Conservation (phyloP, 2,329 filamentous ascomycete species). For the Zymoseptoria ardabiliae region DNA sequence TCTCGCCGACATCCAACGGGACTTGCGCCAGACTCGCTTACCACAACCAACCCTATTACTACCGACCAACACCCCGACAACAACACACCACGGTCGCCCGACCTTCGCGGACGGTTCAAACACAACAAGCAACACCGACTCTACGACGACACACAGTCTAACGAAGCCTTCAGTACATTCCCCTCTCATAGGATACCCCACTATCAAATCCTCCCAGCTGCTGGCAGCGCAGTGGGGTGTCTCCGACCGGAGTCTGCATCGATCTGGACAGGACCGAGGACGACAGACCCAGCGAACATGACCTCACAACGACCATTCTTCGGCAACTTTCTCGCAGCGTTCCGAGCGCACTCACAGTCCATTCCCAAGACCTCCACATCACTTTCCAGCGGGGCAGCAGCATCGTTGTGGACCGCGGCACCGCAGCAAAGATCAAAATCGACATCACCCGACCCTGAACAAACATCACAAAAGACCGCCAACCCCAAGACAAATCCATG, state of each 20-base stretch:
- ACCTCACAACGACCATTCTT: slow-evolving; percentile 60
- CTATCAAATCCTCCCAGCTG: neutral
- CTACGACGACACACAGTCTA: too few species aligned
- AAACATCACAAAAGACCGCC: slow-evolving; percentile 41
- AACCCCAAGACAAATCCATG: slow-evolving; percentile 37
- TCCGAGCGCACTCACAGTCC: slow-evolving; percentile 53
- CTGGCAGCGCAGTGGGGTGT: neutral
- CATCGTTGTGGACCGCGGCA: slow-evolving; percentile 22
- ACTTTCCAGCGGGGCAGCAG: slow-evolving; percentile 33
- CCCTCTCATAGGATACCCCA: neutral
- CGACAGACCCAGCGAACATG: slow-evolving; percentile 37
- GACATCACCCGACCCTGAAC: slow-evolving; percentile 15
- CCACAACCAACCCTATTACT: too few species aligned
- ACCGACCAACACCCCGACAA: too few species aligned
- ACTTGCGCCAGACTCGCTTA: too few species aligned
- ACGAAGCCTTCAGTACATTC: too few species aligned
- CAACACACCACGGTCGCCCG: too few species aligned
- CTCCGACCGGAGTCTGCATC: neutral
- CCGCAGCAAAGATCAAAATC: slow-evolving; percentile 11
- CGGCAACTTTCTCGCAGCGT: slow-evolving; percentile 60
- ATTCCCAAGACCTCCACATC: slow-evolving; percentile 49
- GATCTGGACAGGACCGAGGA: neutral
- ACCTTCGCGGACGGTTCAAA: too few species aligned
- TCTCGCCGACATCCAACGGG: too few species aligned
- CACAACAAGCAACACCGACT: too few species aligned